Evolutionary conservation across 140 eudicot species (phyloP).

Genomic region (Cichorium intybus): DNA sequence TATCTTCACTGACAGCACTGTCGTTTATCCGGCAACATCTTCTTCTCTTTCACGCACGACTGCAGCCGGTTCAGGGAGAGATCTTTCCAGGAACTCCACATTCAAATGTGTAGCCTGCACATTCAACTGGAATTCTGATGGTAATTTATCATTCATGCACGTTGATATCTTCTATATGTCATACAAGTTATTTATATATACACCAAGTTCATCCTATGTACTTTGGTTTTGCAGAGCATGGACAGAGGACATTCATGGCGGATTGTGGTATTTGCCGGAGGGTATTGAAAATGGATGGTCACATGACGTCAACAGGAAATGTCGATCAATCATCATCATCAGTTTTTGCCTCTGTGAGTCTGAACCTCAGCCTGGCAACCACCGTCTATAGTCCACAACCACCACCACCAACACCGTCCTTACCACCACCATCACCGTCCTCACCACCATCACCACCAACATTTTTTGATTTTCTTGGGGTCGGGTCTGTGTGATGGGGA

Average conservation of each 20-base stretch:
- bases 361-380: constrained; percentile 5
- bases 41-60: too few relatives aligned
- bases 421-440: not conserved
- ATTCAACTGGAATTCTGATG: too few relatives aligned
- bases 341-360: not conserved
- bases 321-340: not conserved
- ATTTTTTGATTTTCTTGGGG: not conserved
- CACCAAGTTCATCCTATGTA: not conserved
- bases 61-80: too few relatives aligned
- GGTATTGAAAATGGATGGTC: too few relatives aligned
- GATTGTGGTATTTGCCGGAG: too few relatives aligned
- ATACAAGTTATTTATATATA: too few relatives aligned
- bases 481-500: not conserved
- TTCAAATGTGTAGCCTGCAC: too few relatives aligned
- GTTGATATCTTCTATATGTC: not conserved
- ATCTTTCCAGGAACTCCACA: too few relatives aligned
- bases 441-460: not conserved
- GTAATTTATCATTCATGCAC: not conserved
- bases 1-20: too few relatives aligned
- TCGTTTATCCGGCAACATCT: too few relatives aligned
- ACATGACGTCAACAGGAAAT: not conserved
- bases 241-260: not conserved
- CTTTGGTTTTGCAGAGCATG: too few relatives aligned
- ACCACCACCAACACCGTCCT: not conserved
- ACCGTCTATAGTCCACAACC: not conserved